Evolutionary conservation across 306 rosid genomes (phyloP).

Genomic region (Glycine latifolia): DNA sequence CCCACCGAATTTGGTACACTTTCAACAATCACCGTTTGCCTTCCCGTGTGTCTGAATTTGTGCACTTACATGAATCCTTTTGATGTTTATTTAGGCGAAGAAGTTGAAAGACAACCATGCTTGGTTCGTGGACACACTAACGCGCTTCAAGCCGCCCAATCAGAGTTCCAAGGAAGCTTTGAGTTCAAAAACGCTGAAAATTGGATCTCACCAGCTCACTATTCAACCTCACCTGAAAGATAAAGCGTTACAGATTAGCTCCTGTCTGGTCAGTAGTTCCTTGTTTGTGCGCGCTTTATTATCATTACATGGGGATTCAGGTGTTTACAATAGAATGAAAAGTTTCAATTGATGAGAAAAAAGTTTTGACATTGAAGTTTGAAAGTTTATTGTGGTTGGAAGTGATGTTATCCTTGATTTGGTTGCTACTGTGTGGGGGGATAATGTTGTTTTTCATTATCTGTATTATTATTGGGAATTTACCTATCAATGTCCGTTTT

Average conservation of each 20-base stretch:
- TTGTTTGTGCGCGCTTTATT: constrained; percentile 5
- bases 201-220: constrained; percentile 70
- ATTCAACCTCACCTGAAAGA: constrained; percentile 73
- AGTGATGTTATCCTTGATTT: neutral
- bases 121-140: constrained; percentile 76
- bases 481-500: constrained; percentile 15
- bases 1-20: constrained; percentile 70
- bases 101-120: constrained; percentile 77
- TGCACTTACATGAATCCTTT: constrained; percentile 33
- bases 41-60: neutral
- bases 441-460: constrained; percentile 6
- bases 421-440: constrained; percentile 23
- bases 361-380: constrained; percentile 19
- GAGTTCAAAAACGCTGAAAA: constrained; percentile 64
- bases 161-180: constrained; percentile 79
- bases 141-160: constrained; percentile 71
- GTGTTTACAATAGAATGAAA: neutral
- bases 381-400: constrained; percentile 5
- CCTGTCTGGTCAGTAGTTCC: constrained; percentile 67
- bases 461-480: neutral
- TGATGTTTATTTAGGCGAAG: constrained; percentile 57
- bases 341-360: neutral
- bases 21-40: neutral
- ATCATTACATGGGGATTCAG: constrained; percentile 10
- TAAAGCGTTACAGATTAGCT: constrained; percentile 74